Evolutionary conservation across 1,284 basidiomycete species (phyloP), one percentile per base, ranked within the genome.

Genomic region (Ceratobasidium sp.): DNA sequence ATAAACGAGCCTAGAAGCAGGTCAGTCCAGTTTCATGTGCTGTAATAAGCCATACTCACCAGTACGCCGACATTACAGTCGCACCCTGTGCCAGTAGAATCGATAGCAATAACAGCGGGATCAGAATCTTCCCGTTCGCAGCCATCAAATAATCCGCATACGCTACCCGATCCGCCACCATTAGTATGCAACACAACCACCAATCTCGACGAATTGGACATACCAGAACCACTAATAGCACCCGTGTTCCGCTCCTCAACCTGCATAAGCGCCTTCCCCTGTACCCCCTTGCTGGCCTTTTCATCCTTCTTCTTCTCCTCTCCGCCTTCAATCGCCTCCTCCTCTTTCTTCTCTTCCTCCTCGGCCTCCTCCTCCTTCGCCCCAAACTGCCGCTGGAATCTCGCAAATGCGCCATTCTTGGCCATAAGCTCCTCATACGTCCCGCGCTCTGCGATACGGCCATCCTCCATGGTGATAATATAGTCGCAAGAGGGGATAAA

Each of bases 401-500:
- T 86, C 33, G 91, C 84, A 80, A 97, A 97, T 29, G 90, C 89
- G 0, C 76, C 76, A 53, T 86, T 87, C 54, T 81, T 79, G 7
- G 82, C 83, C 80, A 93, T 89, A 44, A 96, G 85, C 75, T 91
- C 89, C 2, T 84, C 80, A 77, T 93, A 95, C 0, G 91, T 91
- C 0, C 93, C 95, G 27, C 87, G 86, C 83, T 97, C 95, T 15
- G 86, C 87, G 75, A 97, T 89, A 27, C 84, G 85, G 1, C 95
- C 95, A 60, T 94, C 89, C 17, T 88, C 86, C 56, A 93, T 81
- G 31, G 89, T 88, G 78, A 89, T 91, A 77, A 93, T 90, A 79
- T 91, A 92, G 80, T 93, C 92, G 17, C 64, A 93, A 76, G 91
- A 85, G 0, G 91, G 90, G 27, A 95, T 86, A 83, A 95, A 93